These are phyloP conservation scores for Mucor indicus DNA, from an alignment of 371 early-diverging fungal species.

Conservation along the genomic window DNA sequence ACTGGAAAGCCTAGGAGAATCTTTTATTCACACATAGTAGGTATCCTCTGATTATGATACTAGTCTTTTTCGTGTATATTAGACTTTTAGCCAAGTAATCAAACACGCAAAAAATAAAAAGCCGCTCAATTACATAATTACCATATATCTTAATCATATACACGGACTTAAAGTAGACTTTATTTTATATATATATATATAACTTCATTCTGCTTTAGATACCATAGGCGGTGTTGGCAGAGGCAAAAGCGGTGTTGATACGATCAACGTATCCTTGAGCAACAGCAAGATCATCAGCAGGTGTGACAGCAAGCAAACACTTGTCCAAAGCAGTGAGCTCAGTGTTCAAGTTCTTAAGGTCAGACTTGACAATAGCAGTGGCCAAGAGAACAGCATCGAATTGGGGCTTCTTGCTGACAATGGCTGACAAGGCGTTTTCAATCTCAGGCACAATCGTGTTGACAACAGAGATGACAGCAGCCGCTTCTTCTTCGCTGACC, in stretches of 20 bases:
- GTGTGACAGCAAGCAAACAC: slow-evolving; percentile 10
- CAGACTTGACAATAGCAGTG: slow-evolving; percentile 1
- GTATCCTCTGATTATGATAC: no score
- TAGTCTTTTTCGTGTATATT: no score
- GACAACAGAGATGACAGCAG: slow-evolving; percentile 6
- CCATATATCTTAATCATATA: no score
- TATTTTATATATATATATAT: no score
- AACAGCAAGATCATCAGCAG: neutral
- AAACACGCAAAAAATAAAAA: no score
- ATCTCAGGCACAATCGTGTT: slow-evolving; percentile 1
- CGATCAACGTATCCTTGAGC: slow-evolving; percentile 2
- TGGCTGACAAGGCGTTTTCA: slow-evolving; percentile 2
- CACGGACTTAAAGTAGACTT: no score
- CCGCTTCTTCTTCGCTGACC: slow-evolving; percentile 6
- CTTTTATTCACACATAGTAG: no score
- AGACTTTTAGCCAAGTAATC: no score
- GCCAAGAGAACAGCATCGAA: slow-evolving; percentile 4
- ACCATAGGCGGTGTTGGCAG: slow-evolving; percentile 6
- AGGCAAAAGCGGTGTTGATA: slow-evolving; percentile 7
- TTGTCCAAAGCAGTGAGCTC: neutral
- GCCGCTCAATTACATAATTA: no score
- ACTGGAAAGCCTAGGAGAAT: no score
- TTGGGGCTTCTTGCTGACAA: slow-evolving; percentile 6
- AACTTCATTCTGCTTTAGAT: no score
- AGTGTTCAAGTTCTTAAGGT: slow-evolving; percentile 5